Evolutionary conservation across 1,139 yeast species (phyloP).

Genomic region (Pichia sp.): DNA sequence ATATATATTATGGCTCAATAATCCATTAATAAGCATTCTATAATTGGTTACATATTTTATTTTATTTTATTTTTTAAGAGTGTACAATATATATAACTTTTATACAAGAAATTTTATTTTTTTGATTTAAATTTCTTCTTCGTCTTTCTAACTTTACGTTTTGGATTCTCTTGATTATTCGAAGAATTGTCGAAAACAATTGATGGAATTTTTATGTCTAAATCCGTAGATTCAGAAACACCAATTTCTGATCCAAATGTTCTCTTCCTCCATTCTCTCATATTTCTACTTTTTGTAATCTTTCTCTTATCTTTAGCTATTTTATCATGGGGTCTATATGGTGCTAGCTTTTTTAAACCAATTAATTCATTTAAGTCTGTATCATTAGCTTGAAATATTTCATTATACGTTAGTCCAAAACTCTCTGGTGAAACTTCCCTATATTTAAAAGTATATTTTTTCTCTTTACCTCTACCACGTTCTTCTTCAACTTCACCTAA

Average conservation of each 20-base stretch:
- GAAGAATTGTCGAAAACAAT: constrained; percentile 17
- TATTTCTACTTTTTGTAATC: constrained; percentile 72
- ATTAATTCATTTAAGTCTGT: constrained; percentile 73
- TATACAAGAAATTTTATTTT: no score
- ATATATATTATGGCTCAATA: no score
- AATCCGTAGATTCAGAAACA: constrained; percentile 29
- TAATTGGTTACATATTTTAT: no score
- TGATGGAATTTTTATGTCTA: constrained; percentile 25
- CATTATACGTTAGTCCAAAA: constrained; percentile 80
- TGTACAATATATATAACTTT: no score
- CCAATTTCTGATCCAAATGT: constrained; percentile 68
- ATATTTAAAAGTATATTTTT: constrained; percentile 62
- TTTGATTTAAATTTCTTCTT: no score
- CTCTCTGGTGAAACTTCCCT: constrained; percentile 95
- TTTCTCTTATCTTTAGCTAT: constrained; percentile 76
- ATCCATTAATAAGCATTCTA: no score
- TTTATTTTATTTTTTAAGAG: no score
- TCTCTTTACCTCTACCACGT: constrained; percentile 41
- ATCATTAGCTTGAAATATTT: constrained; percentile 87
- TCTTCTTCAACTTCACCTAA: constrained; percentile 62
- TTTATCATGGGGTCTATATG: constrained; percentile 75
- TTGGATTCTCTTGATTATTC: constrained; percentile 4
- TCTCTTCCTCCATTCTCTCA: constrained; percentile 85
- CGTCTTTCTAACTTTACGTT: constrained; percentile 12
- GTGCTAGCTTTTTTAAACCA: constrained; percentile 89